A percentile compares a stretch with the other conserved stretches of the same genome.
Evolutionary conservation across 2,329 filamentous ascomycete species (phyloP).

Genomic region (Zymoseptoria crescenta): DNA sequence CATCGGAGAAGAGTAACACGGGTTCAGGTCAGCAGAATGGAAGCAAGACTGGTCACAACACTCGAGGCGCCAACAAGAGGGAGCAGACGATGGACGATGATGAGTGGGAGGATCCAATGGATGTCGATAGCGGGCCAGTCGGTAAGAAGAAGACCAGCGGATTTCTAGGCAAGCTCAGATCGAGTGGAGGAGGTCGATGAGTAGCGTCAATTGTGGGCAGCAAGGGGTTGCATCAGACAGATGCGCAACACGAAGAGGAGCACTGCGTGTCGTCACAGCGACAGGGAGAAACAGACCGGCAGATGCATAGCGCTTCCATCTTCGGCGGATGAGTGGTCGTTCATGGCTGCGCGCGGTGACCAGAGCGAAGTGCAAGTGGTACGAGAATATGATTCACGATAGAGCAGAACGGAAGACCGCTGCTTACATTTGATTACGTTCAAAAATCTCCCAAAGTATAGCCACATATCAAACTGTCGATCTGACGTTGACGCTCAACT

Average conservation of each 20-base stretch:
- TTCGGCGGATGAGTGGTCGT: neutral
- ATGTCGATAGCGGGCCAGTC: slow-evolving; percentile 22
- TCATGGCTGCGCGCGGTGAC: neutral
- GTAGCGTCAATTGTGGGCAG: too few relatives aligned
- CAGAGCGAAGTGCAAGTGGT: neutral
- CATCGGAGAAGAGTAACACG: slow-evolving; percentile 13
- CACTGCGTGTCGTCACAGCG: neutral
- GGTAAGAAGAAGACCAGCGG: slow-evolving; percentile 14
- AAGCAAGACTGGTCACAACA: slow-evolving; percentile 7
- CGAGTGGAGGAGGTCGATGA: neutral
- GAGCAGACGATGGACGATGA: slow-evolving; percentile 21
- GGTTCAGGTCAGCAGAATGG: slow-evolving; percentile 3
- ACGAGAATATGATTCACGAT: neutral
- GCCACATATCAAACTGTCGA: neutral
- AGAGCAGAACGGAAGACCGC: neutral
- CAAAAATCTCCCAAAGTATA: neutral
- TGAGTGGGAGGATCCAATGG: slow-evolving; percentile 28
- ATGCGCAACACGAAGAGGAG: neutral
- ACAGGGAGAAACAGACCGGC: neutral
- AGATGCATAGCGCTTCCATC: neutral
- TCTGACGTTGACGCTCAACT: neutral
- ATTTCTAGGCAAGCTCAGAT: neutral
- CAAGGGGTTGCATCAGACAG: too few relatives aligned
- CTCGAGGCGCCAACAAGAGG: slow-evolving; percentile 10
- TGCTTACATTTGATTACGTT: neutral